Conservation (phyloP, 2,329 filamentous ascomycete genomes). For the Colletotrichum chrysophilum region DNA sequence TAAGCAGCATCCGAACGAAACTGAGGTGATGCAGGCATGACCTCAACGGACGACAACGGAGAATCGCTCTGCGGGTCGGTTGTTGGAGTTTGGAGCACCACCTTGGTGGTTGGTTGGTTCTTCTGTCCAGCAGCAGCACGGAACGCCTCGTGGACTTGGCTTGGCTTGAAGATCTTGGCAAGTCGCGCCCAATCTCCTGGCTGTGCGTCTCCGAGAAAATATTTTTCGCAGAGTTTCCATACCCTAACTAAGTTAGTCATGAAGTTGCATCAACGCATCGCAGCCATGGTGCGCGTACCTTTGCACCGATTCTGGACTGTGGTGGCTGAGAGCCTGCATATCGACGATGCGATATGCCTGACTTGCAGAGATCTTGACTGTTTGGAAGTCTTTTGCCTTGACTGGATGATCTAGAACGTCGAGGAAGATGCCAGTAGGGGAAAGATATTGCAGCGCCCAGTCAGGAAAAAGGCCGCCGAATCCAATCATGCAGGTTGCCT, state of each 20-base stretch:
- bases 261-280: not conserved
- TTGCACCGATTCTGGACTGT: not conserved
- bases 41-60: not conserved
- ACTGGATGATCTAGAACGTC: not conserved
- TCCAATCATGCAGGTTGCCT: not conserved
- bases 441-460: not conserved
- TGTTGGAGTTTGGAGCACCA: not conserved
- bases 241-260: not conserved
- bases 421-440: not conserved
- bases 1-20: slow-evolving; percentile 32
- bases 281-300: not conserved
- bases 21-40: not conserved
- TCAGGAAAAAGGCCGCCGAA: not conserved
- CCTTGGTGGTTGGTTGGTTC: not conserved
- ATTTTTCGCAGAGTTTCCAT: not conserved
- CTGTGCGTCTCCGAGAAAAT: not conserved
- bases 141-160: not conserved
- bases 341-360: not conserved
- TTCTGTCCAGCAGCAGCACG: not conserved
- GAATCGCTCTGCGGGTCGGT: not conserved
- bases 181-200: not conserved
- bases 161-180: not conserved
- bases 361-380: not conserved
- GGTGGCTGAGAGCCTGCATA: not conserved
- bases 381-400: not conserved